Evolutionary conservation across 108 stramenopile genomes (phyloP).

Genomic region (Asterionellopsis glacialis): DNA sequence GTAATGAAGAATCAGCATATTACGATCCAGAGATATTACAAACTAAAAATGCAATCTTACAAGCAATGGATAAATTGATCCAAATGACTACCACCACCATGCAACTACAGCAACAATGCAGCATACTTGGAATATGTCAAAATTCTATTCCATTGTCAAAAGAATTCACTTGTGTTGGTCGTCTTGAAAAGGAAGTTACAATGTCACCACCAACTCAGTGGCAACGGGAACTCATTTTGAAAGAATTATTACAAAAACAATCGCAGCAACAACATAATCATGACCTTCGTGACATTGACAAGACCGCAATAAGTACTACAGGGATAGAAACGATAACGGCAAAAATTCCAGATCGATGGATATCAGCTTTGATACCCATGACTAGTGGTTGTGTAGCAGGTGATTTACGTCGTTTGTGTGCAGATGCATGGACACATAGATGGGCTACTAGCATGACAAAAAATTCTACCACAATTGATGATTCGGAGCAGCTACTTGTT

Average conservation of each 20-base stretch:
- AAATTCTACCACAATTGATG: too few species aligned
- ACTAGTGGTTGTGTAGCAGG: conserved; percentile 76
- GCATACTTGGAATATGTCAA: conserved; percentile 55
- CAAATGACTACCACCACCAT: background rate
- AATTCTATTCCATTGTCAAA: conserved; percentile 33
- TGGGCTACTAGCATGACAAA: conserved; percentile 5
- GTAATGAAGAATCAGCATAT: conserved; percentile 21
- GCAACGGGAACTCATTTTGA: conserved; percentile 56
- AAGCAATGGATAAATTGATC: conserved; percentile 36
- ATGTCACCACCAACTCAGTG: conserved; percentile 68
- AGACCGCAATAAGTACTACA: too few species aligned
- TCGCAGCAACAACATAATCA: background rate
- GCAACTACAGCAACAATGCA: conserved; percentile 3
- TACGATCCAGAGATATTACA: conserved; percentile 41
- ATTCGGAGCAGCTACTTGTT: too few species aligned
- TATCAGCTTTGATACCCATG: conserved; percentile 37
- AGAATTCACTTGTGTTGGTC: conserved; percentile 51
- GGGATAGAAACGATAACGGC: too few species aligned
- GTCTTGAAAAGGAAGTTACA: conserved; percentile 59
- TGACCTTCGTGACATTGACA: too few species aligned
- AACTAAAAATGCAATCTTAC: conserved; percentile 44
- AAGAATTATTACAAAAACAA: conserved; percentile 24
- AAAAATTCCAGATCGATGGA: conserved; percentile 27
- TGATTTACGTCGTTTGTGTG: conserved; percentile 61
- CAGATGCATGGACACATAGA: conserved; percentile 51